Percentiles rank a stretch among this genome's conserved stretches.
Evolutionary conservation across 768 basidiomycete species (phyloP).

Genomic region (Phylloporus rhodoxanthus): DNA sequence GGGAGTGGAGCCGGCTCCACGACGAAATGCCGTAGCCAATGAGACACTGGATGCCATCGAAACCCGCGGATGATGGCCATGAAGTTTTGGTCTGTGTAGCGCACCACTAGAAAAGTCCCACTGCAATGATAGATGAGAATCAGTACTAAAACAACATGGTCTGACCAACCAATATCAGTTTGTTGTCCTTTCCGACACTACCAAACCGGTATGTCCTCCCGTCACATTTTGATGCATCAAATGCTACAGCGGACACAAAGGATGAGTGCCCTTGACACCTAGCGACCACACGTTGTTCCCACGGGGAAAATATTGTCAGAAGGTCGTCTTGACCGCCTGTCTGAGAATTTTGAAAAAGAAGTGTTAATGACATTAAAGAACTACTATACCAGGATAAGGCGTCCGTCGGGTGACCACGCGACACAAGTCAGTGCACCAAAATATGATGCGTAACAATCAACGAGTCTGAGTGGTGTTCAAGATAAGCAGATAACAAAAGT

Average conservation of each 20-base stretch:
- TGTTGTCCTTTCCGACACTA: slow-evolving; percentile 96
- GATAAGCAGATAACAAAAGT: not conserved
- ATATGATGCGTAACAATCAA: slow-evolving; percentile 92
- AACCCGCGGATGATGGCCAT: slow-evolving; percentile 65
- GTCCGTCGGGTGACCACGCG: slow-evolving; percentile 92
- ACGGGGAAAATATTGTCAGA: slow-evolving; percentile 88
- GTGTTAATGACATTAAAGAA: not conserved
- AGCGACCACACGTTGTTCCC: slow-evolving; percentile 90
- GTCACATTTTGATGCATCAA: slow-evolving; percentile 85
- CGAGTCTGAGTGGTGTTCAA: slow-evolving; percentile 47
- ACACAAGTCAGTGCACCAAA: slow-evolving; percentile 89
- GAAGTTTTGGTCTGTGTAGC: slow-evolving; percentile 81
- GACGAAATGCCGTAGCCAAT: slow-evolving; percentile 56
- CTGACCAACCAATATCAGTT: slow-evolving; percentile 70
- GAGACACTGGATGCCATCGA: slow-evolving; percentile 79
- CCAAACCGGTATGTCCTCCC: slow-evolving; percentile 91
- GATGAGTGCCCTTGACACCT: slow-evolving; percentile 96
- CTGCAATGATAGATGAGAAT: slow-evolving; percentile 34
- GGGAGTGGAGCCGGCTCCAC: slow-evolving; percentile 50
- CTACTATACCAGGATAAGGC: slow-evolving; percentile 70
- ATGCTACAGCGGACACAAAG: slow-evolving; percentile 84
- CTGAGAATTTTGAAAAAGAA: slow-evolving; percentile 33
- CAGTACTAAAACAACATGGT: not conserved
- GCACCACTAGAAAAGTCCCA: slow-evolving; percentile 94
- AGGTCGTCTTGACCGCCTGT: slow-evolving; percentile 97